Evolutionary conservation across 768 basidiomycete genomes (phyloP).

Genomic region (Cystofilobasidium bisporidii): DNA sequence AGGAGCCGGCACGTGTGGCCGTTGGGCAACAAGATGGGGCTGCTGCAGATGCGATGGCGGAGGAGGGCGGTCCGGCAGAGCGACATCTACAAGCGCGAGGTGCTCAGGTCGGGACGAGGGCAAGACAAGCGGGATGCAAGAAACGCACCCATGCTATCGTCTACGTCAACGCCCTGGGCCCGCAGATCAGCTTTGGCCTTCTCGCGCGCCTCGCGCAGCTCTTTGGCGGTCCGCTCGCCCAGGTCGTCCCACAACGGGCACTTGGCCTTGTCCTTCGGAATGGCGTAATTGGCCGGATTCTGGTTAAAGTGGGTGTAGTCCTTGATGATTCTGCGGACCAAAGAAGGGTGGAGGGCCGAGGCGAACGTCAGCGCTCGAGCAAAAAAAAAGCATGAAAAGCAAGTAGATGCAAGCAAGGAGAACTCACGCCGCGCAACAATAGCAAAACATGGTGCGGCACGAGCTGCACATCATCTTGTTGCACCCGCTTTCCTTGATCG

Average conservation of each 20-base stretch:
- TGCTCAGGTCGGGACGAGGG: no score
- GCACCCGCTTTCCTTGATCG: constrained; percentile 50
- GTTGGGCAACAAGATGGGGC: no score
- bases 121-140: no score
- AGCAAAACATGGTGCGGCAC: constrained; percentile 58
- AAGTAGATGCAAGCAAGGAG: not conserved
- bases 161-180: constrained; percentile 10
- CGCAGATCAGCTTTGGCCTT: constrained; percentile 11
- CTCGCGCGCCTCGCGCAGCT: constrained; percentile 11
- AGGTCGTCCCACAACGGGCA: constrained; percentile 62
- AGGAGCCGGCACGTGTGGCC: no score
- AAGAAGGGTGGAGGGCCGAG: no score
- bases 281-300: constrained; percentile 29
- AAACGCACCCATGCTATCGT: constrained; percentile 11
- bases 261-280: constrained; percentile 41
- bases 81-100: no score
- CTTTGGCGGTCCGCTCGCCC: constrained; percentile 52
- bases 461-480: constrained; percentile 61
- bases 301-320: constrained; percentile 64
- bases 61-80: no score
- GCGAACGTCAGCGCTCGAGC: no score
- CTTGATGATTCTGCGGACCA: constrained; percentile 42
- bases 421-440: constrained; percentile 49
- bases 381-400: no score
- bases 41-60: no score